Evolutionary conservation across 2,329 filamentous ascomycete genomes (phyloP), one percentile per base, ranked within the genome.

Genomic region (Aspergillus pseudoglaucus): DNA sequence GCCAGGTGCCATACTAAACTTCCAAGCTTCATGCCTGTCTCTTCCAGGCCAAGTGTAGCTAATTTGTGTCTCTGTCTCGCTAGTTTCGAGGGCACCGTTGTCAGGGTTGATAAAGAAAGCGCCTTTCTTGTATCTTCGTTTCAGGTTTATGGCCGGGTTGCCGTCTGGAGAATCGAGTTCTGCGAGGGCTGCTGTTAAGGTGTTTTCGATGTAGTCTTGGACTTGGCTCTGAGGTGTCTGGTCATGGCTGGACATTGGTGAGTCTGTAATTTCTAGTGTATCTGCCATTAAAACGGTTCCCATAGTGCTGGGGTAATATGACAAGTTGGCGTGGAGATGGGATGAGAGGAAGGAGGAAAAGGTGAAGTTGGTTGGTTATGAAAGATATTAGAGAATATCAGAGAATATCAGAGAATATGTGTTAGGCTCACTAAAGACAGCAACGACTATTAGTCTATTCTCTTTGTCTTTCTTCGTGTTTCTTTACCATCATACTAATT

Each of bases 21-120:
- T 75, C 79, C 79, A 81, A 12, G 79, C 78, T 59, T 83, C 81
- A 47, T 76, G 69, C 3, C 66, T 66, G 44, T 68, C 77, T 48
- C 67, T 76, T 12, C 79, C 81, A 10, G 81, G 81, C 61, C 80
- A 83, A 18, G 62, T 72, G 47, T 74, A 74, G n/a, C 59, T 68
- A n/a, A 54, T 56, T 20, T 46, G 30, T 25, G 47, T 52, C 4
- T 61, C 54, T 30, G 52, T 41, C 9, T 56, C 51, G 8, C 38
- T 32, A 39, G 51, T 44, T 50, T 70, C 60, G 1, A 68, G 51
- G 4, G 61, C 60, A 22, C 62, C 51, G 27, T 53, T 66, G 23
- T 51, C 45, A 2, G 57, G 51, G 33, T 66, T 64, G 47, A 73
- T 53, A 6, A 55, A 51, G 42, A 60, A 61, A 43, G 50, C 41